Evolutionary conservation across 192 early-diverging fungal genomes (phyloP), one percentile per base, ranked within the genome.

Genomic region (Umbelopsis sp.): DNA sequence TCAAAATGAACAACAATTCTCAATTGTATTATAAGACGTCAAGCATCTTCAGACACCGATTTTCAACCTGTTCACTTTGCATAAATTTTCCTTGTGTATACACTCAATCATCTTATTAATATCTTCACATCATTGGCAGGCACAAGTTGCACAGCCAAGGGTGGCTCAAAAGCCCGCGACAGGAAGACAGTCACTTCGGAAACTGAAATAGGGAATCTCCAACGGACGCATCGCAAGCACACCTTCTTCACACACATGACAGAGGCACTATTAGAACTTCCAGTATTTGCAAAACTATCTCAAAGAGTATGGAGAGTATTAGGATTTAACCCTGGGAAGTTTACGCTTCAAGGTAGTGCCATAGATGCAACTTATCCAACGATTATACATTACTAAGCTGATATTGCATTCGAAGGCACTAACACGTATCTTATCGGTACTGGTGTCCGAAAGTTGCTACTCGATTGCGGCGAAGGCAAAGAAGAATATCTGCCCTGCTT

Each of bases 391-490:
- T 16, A 1, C 10, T 49, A 6, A 46, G 2, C 55, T 37, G 12
- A 37, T 52, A 71, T 72, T 20, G 8, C 46, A 22, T 48, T 48
- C 69, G 0, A 45, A 89, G 87, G 86, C 30, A 94, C 95, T 49
- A 97, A 97, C 75, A 94, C 91, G 0, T 97, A 95, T 69, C 37
- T 97, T 11, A 78, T 97, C 45, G 95, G 95, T 23, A 81, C 80
- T n/a, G 95, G 95, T 1, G 25, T 75, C 16, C 74, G 78, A 46
- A 88, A 91, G 49, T 67, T 93, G 4, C 81, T 97, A 4, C 71
- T 97, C 0, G 95, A 95, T 66, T 88, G 91, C 4, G 93, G 93
- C 41, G 90, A 93, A 47, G 95, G 95, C 22, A 77, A 89, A 18
- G 83, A 91, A 0, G 89, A 83, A 21, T 97, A 92, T 76, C 72